Percentiles rank a stretch among this genome's conserved stretches.
These are phyloP conservation scores for Plasmodium falciparum DNA, from an alignment of 169 alveolate species.

Conservation along the genomic window DNA sequence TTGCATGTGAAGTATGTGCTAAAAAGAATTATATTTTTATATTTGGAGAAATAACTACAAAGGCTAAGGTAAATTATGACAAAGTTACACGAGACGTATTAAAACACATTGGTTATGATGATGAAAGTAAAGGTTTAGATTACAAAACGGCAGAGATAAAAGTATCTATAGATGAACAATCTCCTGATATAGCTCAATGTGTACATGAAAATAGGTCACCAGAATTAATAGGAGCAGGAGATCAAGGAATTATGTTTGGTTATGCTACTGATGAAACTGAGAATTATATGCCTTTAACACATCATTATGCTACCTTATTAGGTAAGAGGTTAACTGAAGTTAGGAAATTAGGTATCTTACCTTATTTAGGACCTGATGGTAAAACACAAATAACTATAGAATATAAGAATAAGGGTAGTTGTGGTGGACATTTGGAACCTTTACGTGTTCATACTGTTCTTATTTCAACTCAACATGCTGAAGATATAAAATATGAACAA, in stretches of 20 bases:
- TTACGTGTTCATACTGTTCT: constrained; percentile 95
- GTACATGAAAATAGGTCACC: constrained; percentile 94
- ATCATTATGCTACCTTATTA: constrained; percentile 94
- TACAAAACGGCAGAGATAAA: constrained; percentile 95
- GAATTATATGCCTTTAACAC: constrained; percentile 98
- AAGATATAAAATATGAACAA: constrained; percentile 84
- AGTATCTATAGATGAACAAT: constrained; percentile 94
- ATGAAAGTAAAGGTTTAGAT: constrained; percentile 93
- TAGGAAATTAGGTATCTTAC: constrained; percentile 91
- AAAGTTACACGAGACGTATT: constrained; percentile 95
- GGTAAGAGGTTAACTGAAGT: constrained; percentile 95
- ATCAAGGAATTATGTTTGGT: constrained; percentile 99
- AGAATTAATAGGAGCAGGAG: constrained; percentile 91
- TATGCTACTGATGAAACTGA: constrained; percentile 99
- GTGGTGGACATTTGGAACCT: constrained; percentile 93
- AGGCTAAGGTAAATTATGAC: constrained; percentile 93
- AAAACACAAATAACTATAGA: constrained; percentile 97
- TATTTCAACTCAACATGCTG: constrained; percentile 94
- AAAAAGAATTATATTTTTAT: constrained; percentile 96
- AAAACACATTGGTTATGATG: constrained; percentile 94
- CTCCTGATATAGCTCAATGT: constrained; percentile 97
- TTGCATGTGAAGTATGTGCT: constrained; percentile 97
- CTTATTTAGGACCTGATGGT: constrained; percentile 99
- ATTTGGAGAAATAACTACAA: constrained; percentile 98
- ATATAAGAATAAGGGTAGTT: constrained; percentile 82